Conservation (phyloP, 495 filamentous ascomycete species). For the Lophium mytilinum region DNA sequence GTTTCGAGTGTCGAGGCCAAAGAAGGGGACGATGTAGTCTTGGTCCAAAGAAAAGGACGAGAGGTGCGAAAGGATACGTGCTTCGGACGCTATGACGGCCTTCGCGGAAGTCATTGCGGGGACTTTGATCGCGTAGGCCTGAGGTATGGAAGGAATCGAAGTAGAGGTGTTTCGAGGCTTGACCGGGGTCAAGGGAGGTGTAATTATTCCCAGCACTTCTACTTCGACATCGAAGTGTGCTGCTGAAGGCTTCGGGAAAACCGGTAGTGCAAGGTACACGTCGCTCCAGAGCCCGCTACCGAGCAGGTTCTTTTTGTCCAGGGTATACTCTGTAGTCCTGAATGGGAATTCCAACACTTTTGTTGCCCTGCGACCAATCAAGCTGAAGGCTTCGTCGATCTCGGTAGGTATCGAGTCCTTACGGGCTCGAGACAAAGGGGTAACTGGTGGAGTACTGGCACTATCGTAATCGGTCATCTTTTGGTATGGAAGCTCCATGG, state of each 20-base stretch:
- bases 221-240: not conserved
- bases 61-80: constrained; percentile 40
- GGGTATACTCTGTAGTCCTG: constrained; percentile 23
- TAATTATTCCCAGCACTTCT: constrained; percentile 17
- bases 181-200: constrained; percentile 45
- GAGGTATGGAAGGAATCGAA: not conserved
- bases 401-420: too few relatives aligned
- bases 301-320: constrained; percentile 27
- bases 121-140: constrained; percentile 48
- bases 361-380: not conserved
- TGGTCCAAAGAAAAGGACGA: constrained; percentile 25
- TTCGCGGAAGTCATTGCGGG: constrained; percentile 43
- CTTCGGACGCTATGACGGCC: constrained; percentile 45
- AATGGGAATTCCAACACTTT: constrained; percentile 6
- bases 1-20: constrained; percentile 44
- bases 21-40: constrained; percentile 46
- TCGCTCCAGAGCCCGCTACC: constrained; percentile 55
- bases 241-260: not conserved
- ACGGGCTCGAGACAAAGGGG: too few relatives aligned
- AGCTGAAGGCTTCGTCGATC: too few relatives aligned
- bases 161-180: constrained; percentile 10
- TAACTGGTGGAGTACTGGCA: too few relatives aligned
- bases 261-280: constrained; percentile 43
- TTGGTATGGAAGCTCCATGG: too few relatives aligned
- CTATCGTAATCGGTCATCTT: too few relatives aligned